Conservation (phyloP, 768 basidiomycete species). For the Fomitopsis serialis region DNA sequence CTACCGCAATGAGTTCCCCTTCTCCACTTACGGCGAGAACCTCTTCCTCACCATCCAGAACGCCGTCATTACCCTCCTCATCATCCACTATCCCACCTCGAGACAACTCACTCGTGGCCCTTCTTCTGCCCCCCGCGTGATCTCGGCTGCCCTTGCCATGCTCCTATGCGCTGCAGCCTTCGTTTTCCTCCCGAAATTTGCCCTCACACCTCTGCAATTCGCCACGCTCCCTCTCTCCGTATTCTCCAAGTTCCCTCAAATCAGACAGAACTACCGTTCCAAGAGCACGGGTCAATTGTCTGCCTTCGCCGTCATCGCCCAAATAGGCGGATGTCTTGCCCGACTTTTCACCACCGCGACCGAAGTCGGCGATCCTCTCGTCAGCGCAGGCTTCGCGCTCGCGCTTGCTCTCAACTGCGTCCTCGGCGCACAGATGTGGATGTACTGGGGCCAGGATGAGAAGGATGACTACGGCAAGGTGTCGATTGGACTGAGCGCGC, state of each 20-base stretch:
- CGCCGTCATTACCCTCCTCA: conserved; percentile 81
- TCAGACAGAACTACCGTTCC: conserved; percentile 69
- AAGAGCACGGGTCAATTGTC: conserved; percentile 91
- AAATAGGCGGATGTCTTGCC: conserved; percentile 85
- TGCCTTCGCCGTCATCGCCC: conserved; percentile 84
- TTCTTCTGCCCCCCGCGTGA: conserved; percentile 26
- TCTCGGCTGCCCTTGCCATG: conserved; percentile 26
- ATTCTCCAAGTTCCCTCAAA: conserved; percentile 93
- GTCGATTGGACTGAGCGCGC: conserved; percentile 13
- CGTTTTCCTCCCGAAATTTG: conserved; percentile 39
- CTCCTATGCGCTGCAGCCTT: conserved; percentile 35
- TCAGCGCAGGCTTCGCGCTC: conserved; percentile 79
- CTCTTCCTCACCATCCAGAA: conserved; percentile 90
- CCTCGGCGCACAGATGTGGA: conserved; percentile 80
- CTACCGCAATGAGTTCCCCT: conserved; percentile 80
- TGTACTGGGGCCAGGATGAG: conserved; percentile 68
- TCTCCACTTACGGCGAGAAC: conserved; percentile 98
- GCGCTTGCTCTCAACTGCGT: conserved; percentile 79
- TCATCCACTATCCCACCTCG: conserved; percentile 57
- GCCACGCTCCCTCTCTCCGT: conserved; percentile 87
- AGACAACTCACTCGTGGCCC: conserved; percentile 13
- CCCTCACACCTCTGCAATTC: conserved; percentile 70
- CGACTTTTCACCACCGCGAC: conserved; percentile 89
- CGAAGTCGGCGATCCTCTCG: conserved; percentile 79
- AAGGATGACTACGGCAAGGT: conserved; percentile 22